A percentile compares a stretch with the other conserved stretches of the same genome.
Conservation (phyloP, 768 basidiomycete species). For the Tephrocybe sp. region DNA sequence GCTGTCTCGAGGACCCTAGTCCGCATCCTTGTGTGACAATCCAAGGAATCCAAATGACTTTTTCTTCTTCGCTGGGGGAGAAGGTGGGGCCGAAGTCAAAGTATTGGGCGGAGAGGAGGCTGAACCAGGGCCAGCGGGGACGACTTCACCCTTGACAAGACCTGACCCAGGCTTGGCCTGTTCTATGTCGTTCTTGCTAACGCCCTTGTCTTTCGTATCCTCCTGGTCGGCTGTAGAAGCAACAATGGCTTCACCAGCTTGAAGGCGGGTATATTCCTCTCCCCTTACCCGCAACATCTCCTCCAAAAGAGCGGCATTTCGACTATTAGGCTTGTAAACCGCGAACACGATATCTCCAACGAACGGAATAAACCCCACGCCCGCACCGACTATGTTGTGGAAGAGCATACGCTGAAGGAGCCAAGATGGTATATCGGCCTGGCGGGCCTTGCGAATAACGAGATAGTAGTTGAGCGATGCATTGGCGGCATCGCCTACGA, state of each 20-base stretch:
- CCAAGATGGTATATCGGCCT: constrained; percentile 70
- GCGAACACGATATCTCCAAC: constrained; percentile 78
- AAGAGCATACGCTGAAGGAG: constrained; percentile 72
- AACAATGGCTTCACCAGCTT: constrained; percentile 30
- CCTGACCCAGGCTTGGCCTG: constrained; percentile 59
- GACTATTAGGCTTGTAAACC: constrained; percentile 82
- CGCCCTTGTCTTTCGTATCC: constrained; percentile 16
- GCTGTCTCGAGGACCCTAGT: neutral
- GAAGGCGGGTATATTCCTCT: constrained; percentile 61
- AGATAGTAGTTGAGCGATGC: constrained; percentile 70
- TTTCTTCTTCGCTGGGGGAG: constrained; percentile 3
- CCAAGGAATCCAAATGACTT: constrained; percentile 11
- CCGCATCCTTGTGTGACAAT: neutral
- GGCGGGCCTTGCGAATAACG: constrained; percentile 70
- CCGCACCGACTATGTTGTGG: constrained; percentile 71
- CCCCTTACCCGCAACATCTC: constrained; percentile 81
- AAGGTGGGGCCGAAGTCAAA: neutral
- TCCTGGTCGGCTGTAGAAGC: constrained; percentile 8
- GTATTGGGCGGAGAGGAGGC: neutral
- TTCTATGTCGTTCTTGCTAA: constrained; percentile 34
- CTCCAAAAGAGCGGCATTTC: constrained; percentile 86
- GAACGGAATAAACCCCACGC: constrained; percentile 65
- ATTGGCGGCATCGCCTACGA: constrained; percentile 67
- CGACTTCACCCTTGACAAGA: constrained; percentile 34
- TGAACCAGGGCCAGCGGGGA: constrained; percentile 5